Evolutionary conservation across 192 early-diverging fungal genomes (phyloP).

Genomic region (Chytriomyces confervae): DNA sequence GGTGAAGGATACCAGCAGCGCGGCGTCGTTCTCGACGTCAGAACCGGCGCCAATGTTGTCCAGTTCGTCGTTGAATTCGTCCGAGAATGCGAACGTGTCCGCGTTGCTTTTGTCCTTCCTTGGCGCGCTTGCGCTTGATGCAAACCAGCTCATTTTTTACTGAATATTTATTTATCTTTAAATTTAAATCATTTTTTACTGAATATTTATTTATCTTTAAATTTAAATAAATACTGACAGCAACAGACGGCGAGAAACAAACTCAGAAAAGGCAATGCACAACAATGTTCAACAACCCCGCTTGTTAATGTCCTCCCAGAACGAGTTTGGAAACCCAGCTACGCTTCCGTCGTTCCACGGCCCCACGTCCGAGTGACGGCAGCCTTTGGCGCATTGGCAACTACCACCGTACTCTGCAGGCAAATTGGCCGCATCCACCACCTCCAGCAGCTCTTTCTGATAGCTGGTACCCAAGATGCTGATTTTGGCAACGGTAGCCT

Average conservation of each 20-base stretch:
- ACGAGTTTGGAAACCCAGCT: constrained; percentile 40
- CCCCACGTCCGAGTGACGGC: constrained; percentile 37
- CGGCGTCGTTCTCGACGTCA: constrained; percentile 48
- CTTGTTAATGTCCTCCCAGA: constrained; percentile 43
- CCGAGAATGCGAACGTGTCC: not conserved
- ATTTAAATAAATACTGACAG: not conserved
- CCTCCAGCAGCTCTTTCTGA: constrained; percentile 39
- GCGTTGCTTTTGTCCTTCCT: not conserved
- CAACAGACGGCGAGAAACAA: not conserved
- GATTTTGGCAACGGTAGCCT: constrained; percentile 45
- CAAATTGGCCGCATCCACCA: constrained; percentile 39
- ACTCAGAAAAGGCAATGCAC: not conserved
- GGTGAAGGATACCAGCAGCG: constrained; percentile 32
- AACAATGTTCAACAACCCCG: not conserved
- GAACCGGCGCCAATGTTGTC: not conserved
- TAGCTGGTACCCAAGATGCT: constrained; percentile 40
- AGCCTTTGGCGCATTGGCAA: constrained; percentile 41
- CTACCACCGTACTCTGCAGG: constrained; percentile 40
- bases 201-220: not conserved
- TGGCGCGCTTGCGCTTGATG: not conserved
- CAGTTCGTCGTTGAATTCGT: not conserved
- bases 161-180: not conserved
- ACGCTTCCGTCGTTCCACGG: constrained; percentile 53
- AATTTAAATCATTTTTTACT: not conserved
- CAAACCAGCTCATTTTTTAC: constrained; percentile 5